These are phyloP conservation scores for Aphanomyces euteiches DNA, from an alignment of 352 stramenopile species.

Conservation along the genomic window DNA sequence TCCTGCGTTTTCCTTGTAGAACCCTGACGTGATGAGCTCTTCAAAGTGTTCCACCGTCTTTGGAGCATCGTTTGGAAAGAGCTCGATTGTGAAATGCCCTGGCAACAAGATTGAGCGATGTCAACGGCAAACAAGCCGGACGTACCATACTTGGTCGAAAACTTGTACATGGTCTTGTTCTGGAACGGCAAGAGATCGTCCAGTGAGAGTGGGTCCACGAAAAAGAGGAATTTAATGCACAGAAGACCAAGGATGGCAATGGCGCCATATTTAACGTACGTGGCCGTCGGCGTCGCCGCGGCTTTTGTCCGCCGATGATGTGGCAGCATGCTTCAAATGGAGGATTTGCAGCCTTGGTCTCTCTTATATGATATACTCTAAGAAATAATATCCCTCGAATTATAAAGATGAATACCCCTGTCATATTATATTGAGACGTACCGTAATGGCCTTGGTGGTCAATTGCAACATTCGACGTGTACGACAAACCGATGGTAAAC, in stretches of 20 bases:
- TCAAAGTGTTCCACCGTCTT: constrained; percentile 68
- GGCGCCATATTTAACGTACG: constrained; percentile 23
- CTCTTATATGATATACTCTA: constrained; percentile 4
- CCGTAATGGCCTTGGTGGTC: not conserved
- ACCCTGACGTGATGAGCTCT: constrained; percentile 59
- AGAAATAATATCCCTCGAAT: not conserved
- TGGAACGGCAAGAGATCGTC: constrained; percentile 45
- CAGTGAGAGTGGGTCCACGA: constrained; percentile 20
- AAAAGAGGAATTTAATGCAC: constrained; percentile 29
- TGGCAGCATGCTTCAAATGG: constrained; percentile 8
- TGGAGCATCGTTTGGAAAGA: constrained; percentile 74
- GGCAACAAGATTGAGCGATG: not conserved
- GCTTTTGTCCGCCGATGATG: constrained; percentile 9
- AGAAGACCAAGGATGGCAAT: constrained; percentile 20
- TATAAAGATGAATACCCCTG: constrained; percentile 13
- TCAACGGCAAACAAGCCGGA: not conserved
- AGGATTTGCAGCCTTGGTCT: not conserved
- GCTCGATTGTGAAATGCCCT: constrained; percentile 69
- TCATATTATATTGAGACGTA: not conserved
- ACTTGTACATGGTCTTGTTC: constrained; percentile 80
- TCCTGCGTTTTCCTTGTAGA: constrained; percentile 54
- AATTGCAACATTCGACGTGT: not conserved
- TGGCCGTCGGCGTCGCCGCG: not conserved
- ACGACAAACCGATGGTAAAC: no score
- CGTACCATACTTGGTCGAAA: constrained; percentile 71